A percentile compares a stretch with the other conserved stretches of the same genome.
Conservation (phyloP, 73 alveolate species). For the Paramecium bursaria region DNA sequence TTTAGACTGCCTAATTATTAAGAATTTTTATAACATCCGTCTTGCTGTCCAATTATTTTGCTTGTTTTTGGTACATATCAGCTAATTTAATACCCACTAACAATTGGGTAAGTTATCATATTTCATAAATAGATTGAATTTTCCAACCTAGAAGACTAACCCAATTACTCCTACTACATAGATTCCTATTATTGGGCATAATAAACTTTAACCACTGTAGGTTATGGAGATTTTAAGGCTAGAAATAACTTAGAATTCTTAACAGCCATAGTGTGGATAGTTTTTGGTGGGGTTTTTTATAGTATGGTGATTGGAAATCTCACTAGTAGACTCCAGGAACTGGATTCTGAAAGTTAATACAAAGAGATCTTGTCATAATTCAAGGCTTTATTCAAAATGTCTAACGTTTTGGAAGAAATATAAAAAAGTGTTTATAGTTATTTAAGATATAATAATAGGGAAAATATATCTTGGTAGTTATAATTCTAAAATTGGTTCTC, state of each 20-base stretch:
- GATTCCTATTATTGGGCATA: slow-evolving; percentile 77
- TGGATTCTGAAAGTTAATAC: slow-evolving; percentile 41
- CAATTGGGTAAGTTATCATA: no score
- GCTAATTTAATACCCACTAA: no score
- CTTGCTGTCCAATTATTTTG: neutral
- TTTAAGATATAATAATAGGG: neutral
- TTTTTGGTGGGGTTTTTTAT: slow-evolving; percentile 80
- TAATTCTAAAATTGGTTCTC: slow-evolving; percentile 4
- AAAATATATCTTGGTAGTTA: neutral
- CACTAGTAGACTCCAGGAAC: neutral
- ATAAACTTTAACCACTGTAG: slow-evolving; percentile 80
- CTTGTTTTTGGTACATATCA: slow-evolving; percentile 50
- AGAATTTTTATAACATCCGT: neutral
- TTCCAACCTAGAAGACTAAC: neutral
- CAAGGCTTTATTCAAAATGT: neutral
- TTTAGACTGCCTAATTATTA: neutral
- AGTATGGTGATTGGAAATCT: slow-evolving; percentile 82
- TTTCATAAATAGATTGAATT: no score
- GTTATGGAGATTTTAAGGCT: slow-evolving; percentile 80
- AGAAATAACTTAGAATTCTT: slow-evolving; percentile 66
- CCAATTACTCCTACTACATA: slow-evolving; percentile 17
- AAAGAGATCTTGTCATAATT: neutral
- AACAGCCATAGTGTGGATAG: slow-evolving; percentile 71
- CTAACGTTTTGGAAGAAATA: neutral
- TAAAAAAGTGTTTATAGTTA: neutral